phyloP scores from a whole-genome alignment of 805 yeast species.

The Sugiyamaella smithiae region DNA sequence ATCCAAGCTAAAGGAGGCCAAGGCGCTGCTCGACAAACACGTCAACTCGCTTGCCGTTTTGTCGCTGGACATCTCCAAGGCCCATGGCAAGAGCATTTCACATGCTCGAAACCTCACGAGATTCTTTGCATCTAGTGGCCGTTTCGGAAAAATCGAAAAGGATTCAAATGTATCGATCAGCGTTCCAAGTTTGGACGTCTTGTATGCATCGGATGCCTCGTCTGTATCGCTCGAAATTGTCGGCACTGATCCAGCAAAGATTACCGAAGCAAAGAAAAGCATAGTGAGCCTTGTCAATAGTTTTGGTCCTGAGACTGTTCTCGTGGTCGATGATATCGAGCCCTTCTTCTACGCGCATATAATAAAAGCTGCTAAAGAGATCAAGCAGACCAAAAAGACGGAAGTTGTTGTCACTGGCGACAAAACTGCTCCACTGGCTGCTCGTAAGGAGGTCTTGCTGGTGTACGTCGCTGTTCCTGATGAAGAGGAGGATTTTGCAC shows the following conservation, averaged over 20 bases:
- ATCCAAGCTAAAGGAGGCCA: constrained; percentile 56
- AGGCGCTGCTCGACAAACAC: constrained; percentile 55
- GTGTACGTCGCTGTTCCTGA: constrained; percentile 47
- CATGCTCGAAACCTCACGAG: constrained; percentile 79
- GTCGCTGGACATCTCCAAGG: constrained; percentile 76
- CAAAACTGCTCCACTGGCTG: constrained; percentile 8
- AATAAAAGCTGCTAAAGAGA: constrained; percentile 24
- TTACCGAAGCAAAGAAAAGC: constrained; percentile 66
- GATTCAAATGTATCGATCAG: constrained; percentile 43
- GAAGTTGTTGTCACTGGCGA: constrained; percentile 45
- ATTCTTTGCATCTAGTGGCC: constrained; percentile 44
- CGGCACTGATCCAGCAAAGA: constrained; percentile 47
- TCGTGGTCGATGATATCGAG: constrained; percentile 61
- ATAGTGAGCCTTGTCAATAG: constrained; percentile 72
- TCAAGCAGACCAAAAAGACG: constrained; percentile 43
- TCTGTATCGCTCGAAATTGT: constrained; percentile 62
- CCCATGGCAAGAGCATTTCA: constrained; percentile 73
- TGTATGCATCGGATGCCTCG: constrained; percentile 39
- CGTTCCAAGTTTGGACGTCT: constrained; percentile 45
- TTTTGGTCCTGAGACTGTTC: constrained; percentile 64
- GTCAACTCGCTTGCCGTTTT: constrained; percentile 61
- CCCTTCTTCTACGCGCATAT: constrained; percentile 53
- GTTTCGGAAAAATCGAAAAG: constrained; percentile 41
- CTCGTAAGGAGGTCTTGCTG: constrained; percentile 45
- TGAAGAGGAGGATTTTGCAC: constrained; percentile 63